Percentiles rank a stretch among this genome's conserved stretches.
Evolutionary conservation across 768 basidiomycete genomes (phyloP).

Genomic region (Boletus vinaceobasis): DNA sequence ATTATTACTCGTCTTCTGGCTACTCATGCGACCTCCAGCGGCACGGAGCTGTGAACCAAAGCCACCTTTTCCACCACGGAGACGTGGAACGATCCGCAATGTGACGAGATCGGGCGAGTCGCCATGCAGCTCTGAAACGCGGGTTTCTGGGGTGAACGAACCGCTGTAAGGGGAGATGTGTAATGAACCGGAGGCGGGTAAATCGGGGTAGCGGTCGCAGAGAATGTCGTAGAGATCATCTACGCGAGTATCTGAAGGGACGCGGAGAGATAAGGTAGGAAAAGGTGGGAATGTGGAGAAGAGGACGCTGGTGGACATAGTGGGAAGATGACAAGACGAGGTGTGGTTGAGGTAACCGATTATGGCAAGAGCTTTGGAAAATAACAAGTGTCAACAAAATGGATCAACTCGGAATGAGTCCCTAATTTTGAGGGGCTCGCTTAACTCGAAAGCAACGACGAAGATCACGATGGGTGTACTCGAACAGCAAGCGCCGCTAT

Average conservation of each 20-base stretch:
- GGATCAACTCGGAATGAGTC: no score
- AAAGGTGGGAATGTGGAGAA: slow-evolving; percentile 63
- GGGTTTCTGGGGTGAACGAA: slow-evolving; percentile 25
- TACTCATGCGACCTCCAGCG: slow-evolving; percentile 96
- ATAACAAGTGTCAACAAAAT: slow-evolving; percentile 20
- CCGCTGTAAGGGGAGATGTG: slow-evolving; percentile 41
- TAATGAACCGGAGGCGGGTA: slow-evolving; percentile 43
- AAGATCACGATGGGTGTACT: slow-evolving; percentile 12
- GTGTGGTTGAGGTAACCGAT: background rate
- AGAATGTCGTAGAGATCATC: slow-evolving; percentile 43
- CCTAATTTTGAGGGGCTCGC: background rate
- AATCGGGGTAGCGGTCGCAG: slow-evolving; percentile 42
- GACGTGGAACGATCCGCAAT: slow-evolving; percentile 67
- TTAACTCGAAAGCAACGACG: no score
- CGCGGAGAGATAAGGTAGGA: slow-evolving; percentile 48
- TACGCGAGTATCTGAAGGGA: slow-evolving; percentile 40
- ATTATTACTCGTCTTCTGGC: slow-evolving; percentile 91
- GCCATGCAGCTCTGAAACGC: slow-evolving; percentile 36
- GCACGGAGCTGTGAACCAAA: slow-evolving; percentile 96
- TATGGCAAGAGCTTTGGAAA: slow-evolving; percentile 16
- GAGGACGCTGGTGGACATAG: slow-evolving; percentile 51
- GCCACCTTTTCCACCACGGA: slow-evolving; percentile 93
- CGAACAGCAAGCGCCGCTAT: slow-evolving; percentile 29
- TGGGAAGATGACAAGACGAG: slow-evolving; percentile 4
- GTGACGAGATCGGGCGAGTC: slow-evolving; percentile 45